Percentiles rank a stretch among this genome's conserved stretches.
These are phyloP conservation scores for Russula compacta DNA, from an alignment of 768 basidiomycete genomes.

Conservation along the genomic window DNA sequence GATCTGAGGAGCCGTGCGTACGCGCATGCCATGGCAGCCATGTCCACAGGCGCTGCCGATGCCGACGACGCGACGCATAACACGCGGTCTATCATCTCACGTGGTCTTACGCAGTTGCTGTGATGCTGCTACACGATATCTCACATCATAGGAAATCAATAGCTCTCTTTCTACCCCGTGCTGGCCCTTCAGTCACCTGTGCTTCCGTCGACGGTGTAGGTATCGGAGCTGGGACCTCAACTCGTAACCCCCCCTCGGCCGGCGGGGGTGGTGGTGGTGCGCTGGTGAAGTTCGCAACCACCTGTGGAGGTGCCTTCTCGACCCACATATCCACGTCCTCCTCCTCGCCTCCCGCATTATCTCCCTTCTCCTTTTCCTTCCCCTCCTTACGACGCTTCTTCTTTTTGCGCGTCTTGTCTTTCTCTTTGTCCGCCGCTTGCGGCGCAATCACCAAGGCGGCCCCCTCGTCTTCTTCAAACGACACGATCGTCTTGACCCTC, in stretches of 20 bases:
- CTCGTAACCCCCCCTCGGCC: background rate
- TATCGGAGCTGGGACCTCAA: background rate
- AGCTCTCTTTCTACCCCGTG: constrained; percentile 22
- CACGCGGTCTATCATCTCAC: background rate
- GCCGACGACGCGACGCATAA: background rate
- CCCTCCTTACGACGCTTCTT: constrained; percentile 35
- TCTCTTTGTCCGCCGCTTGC: constrained; percentile 22
- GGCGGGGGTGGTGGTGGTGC: background rate
- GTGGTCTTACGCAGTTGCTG: background rate
- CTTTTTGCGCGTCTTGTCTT: constrained; percentile 30
- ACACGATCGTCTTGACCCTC: constrained; percentile 49
- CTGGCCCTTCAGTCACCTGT: constrained; percentile 13
- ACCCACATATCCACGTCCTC: constrained; percentile 46
- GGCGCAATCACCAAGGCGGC: constrained; percentile 25
- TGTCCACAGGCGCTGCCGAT: background rate
- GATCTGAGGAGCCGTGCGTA: background rate
- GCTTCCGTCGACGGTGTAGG: background rate
- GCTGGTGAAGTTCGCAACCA: constrained; percentile 32
- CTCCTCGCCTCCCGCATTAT: constrained; percentile 32
- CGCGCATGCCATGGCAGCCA: background rate
- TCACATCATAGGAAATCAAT: constrained; percentile 22
- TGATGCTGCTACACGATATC: background rate
- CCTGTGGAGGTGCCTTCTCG: constrained; percentile 49
- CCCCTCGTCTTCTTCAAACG: constrained; percentile 65
- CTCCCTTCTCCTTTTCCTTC: constrained; percentile 22